Conservation (phyloP, 2,329 filamentous ascomycete species). For the Penicillium sp. region DNA sequence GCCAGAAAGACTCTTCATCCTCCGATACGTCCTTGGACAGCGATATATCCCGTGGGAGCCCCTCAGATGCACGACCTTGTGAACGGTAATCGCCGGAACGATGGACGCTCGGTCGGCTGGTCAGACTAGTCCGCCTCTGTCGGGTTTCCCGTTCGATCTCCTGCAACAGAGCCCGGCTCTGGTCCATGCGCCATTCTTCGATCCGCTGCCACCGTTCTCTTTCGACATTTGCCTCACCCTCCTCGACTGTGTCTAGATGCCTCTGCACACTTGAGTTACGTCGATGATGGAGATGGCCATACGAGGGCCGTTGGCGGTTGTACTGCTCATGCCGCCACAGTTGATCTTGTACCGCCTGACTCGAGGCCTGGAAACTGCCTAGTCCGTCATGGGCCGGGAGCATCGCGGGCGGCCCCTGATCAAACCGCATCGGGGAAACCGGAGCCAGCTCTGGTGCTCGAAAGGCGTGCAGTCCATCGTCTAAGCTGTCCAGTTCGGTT, state of each 20-base stretch:
- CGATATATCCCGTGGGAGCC: conserved; percentile 53
- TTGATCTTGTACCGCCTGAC: conserved; percentile 68
- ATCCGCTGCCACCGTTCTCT: conserved; percentile 78
- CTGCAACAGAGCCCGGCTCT: conserved; percentile 78
- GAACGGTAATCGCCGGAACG: conserved; percentile 17
- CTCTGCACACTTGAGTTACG: conserved; percentile 57
- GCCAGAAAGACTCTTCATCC: conserved; percentile 69
- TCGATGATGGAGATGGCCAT: conserved; percentile 41
- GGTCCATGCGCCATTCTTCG: conserved; percentile 87
- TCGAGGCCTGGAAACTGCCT: conserved; percentile 73
- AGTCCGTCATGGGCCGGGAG: conserved; percentile 91
- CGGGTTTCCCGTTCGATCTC: conserved; percentile 86
- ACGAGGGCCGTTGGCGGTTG: conserved; percentile 65
- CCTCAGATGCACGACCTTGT: conserved; percentile 37
- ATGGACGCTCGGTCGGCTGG: conserved; percentile 21
- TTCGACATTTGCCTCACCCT: conserved; percentile 59
- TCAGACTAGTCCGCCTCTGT: conserved; percentile 50
- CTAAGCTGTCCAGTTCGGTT: conserved; percentile 87
- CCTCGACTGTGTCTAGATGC: conserved; percentile 55
- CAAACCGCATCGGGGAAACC: conserved; percentile 42
- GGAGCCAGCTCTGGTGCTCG: conserved; percentile 57
- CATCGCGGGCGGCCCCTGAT: conserved; percentile 62
- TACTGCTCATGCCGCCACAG: conserved; percentile 85
- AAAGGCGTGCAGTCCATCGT: conserved; percentile 88
- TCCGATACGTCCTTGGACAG: conserved; percentile 40